Evolutionary conservation across 345 rosid species (phyloP).

Genomic region (Gossypium turneri): DNA sequence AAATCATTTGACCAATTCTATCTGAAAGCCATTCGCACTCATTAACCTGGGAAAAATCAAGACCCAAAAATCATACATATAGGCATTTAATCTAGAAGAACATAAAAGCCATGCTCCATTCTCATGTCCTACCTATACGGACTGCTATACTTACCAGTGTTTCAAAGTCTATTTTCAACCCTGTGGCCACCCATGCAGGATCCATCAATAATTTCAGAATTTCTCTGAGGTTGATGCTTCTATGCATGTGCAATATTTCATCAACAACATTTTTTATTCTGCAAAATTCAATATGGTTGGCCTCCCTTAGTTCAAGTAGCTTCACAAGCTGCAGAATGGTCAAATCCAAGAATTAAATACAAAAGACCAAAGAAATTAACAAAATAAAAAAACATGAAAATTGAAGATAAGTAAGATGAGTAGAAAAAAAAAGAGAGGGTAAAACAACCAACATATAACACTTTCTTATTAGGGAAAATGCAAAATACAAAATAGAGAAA

Average conservation of each 20-base stretch:
- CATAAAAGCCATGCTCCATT: not conserved
- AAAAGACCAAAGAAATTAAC: not conserved
- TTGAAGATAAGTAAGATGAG: slow-evolving; percentile 2
- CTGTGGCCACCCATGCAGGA: slow-evolving; percentile 93
- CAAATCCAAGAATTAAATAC: slow-evolving; percentile 22
- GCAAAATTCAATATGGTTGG: slow-evolving; percentile 90
- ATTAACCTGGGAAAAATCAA: slow-evolving; percentile 44
- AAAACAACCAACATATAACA: not conserved
- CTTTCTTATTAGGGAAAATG: not conserved
- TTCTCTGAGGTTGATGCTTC: slow-evolving; percentile 54
- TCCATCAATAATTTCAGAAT: slow-evolving; percentile 77
- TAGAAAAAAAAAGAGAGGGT: not conserved
- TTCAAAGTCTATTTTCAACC: slow-evolving; percentile 80
- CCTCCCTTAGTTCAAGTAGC: slow-evolving; percentile 87
- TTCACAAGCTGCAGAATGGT: slow-evolving; percentile 75
- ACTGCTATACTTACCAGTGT: slow-evolving; percentile 49
- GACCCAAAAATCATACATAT: not conserved
- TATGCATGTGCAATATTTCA: slow-evolving; percentile 72
- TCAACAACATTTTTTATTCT: slow-evolving; percentile 80
- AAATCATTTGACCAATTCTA: slow-evolving; percentile 66
- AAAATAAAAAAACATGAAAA: not conserved
- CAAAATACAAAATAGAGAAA: slow-evolving; percentile 13
- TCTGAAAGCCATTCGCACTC: slow-evolving; percentile 69
- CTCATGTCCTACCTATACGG: not conserved
- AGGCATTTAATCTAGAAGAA: not conserved